These are phyloP conservation scores for Paramecium biaurelia DNA, from an alignment of 73 alveolate species.

Conservation along the genomic window DNA sequence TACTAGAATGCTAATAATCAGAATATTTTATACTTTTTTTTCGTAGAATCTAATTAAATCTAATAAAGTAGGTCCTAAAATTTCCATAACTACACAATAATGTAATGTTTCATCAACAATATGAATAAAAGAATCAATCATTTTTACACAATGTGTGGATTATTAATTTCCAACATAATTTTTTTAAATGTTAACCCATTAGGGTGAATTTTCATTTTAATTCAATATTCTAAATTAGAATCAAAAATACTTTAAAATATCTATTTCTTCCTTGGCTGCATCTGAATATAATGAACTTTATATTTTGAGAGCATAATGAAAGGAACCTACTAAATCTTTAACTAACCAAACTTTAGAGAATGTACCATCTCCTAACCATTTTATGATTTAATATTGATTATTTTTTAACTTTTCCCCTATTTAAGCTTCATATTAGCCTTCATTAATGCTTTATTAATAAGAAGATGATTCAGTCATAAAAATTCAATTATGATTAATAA, in stretches of 20 bases:
- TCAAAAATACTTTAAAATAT: neutral
- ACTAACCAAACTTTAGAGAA: neutral
- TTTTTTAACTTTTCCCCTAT: neutral
- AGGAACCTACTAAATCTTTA: neutral
- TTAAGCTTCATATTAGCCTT: neutral
- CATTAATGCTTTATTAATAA: neutral
- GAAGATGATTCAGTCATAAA: neutral
- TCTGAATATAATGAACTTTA: neutral
- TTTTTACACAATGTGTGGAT: conserved; percentile 51
- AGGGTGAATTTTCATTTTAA: neutral
- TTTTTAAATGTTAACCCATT: neutral
- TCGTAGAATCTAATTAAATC: conserved; percentile 78
- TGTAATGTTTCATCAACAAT: conserved; percentile 54
- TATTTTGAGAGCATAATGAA: neutral
- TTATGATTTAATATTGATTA: neutral
- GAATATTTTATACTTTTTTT: conserved; percentile 43
- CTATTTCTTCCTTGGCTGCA: neutral
- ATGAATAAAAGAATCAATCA: conserved; percentile 70
- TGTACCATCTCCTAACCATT: conserved; percentile 20
- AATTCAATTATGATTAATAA: neutral
- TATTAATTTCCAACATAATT: neutral
- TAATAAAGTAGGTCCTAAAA: conserved; percentile 80
- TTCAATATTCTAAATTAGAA: neutral
- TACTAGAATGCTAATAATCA: conserved; percentile 60
- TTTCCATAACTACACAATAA: conserved; percentile 82